A percentile compares a stretch with the other conserved stretches of the same genome.
These are phyloP conservation scores for Exophiala sp. DNA, from an alignment of 2,329 filamentous ascomycete species.

Conservation along the genomic window DNA sequence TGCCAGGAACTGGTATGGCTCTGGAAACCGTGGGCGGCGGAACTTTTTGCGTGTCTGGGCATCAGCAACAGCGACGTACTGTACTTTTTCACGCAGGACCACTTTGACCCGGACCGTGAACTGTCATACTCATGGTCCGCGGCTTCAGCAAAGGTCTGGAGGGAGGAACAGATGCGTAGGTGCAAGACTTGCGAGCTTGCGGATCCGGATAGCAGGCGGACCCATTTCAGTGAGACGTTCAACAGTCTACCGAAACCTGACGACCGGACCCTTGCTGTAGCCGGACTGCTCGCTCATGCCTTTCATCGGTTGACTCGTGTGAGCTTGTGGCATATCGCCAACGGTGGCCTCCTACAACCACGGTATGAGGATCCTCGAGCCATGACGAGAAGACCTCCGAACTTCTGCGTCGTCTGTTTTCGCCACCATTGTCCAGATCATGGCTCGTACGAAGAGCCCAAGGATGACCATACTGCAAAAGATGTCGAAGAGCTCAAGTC, in stretches of 20 bases:
- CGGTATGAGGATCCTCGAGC: slow-evolving; percentile 5
- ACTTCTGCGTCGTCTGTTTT: slow-evolving; percentile 26
- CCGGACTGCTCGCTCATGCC: slow-evolving; percentile 14
- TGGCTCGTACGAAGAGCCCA: slow-evolving; percentile 24
- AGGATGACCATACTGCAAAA: slow-evolving; percentile 7
- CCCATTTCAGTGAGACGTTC: slow-evolving; percentile 8
- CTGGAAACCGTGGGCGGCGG: slow-evolving; percentile 18
- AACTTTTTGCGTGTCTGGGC: slow-evolving; percentile 7
- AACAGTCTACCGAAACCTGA: slow-evolving; percentile 10
- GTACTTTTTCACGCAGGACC: slow-evolving; percentile 11
- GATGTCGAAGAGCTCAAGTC: slow-evolving; percentile 18
- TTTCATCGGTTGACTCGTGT: slow-evolving; percentile 18
- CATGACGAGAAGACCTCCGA: background rate
- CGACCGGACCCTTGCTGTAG: slow-evolving; percentile 16
- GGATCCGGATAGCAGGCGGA: slow-evolving; percentile 6
- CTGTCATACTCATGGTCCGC: background rate
- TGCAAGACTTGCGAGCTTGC: slow-evolving; percentile 18
- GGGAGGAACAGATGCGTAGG: slow-evolving; percentile 4
- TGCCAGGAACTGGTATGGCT: slow-evolving; percentile 24
- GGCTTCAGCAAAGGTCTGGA: slow-evolving; percentile 1
- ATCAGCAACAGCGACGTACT: slow-evolving; percentile 12
- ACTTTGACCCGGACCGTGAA: slow-evolving; percentile 8
- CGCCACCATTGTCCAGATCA: slow-evolving; percentile 28
- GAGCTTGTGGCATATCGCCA: slow-evolving; percentile 27
- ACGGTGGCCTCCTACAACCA: slow-evolving; percentile 12